These are phyloP conservation scores for Trapa bicornis DNA, from an alignment of 345 rosid genomes.

Conservation along the genomic window DNA sequence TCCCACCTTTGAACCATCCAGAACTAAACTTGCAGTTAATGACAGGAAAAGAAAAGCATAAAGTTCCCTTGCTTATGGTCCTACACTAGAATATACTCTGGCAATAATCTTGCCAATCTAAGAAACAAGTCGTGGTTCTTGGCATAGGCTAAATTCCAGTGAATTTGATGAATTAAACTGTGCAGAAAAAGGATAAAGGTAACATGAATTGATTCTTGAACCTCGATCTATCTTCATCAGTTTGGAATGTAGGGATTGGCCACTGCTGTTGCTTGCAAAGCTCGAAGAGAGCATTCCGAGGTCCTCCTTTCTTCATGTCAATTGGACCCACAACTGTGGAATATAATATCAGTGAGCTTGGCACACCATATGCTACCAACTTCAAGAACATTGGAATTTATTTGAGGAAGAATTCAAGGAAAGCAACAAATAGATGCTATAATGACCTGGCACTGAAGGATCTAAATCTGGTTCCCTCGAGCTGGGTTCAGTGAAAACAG, in stretches of 20 bases:
- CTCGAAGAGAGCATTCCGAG: constrained; percentile 46
- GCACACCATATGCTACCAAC: background rate
- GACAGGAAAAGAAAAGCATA: too few species aligned
- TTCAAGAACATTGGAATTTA: background rate
- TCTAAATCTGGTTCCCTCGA: constrained; percentile 5
- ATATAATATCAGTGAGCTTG: constrained; percentile 1
- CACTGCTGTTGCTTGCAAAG: constrained; percentile 70
- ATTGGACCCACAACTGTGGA: constrained; percentile 44
- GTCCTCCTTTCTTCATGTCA: constrained; percentile 70
- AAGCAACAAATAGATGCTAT: background rate
- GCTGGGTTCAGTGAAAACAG: background rate
- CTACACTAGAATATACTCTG: too few species aligned
- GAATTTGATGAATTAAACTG: too few species aligned
- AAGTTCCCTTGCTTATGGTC: too few species aligned
- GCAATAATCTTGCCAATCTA: too few species aligned
- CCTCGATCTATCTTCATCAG: too few species aligned
- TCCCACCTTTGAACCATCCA: background rate
- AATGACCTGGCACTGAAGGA: constrained; percentile 24
- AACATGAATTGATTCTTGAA: too few species aligned
- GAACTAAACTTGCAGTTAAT: too few species aligned
- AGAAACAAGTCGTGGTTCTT: too few species aligned
- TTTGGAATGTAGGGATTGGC: constrained; percentile 49
- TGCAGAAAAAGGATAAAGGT: too few species aligned
- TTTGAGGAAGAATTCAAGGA: background rate
- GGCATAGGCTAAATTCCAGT: too few species aligned